phyloP scores from a whole-genome alignment of 495 filamentous ascomycete genomes.

The Penicillium taxi region DNA sequence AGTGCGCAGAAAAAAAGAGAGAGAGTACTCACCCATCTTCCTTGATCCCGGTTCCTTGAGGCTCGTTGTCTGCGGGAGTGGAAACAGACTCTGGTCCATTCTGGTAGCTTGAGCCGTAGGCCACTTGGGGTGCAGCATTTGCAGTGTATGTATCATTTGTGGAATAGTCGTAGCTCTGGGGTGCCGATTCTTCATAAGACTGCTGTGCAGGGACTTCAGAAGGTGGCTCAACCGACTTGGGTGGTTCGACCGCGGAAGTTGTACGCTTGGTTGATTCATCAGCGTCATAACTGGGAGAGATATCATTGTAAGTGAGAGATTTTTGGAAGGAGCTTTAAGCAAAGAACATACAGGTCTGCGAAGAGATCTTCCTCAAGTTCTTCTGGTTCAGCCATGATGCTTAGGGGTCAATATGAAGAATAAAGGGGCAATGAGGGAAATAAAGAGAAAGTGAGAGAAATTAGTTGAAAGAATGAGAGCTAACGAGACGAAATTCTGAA shows the following conservation, averaged over 20 bases:
- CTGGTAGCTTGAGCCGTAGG: conserved; percentile 46
- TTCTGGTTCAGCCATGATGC: conserved; percentile 73
- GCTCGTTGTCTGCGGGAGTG: conserved; percentile 23
- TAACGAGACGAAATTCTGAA: background rate
- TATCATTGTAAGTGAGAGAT: conserved; percentile 4
- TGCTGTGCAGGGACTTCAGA: conserved; percentile 17
- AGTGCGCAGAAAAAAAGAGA: conserved; percentile 19
- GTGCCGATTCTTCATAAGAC: conserved; percentile 15
- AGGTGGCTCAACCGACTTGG: conserved; percentile 22
- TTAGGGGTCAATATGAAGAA: background rate
- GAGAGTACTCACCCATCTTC: conserved; percentile 91
- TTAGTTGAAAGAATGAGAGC: conserved; percentile 6
- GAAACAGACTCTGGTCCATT: conserved; percentile 55
- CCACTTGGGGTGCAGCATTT: conserved; percentile 22
- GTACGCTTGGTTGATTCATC: conserved; percentile 53
- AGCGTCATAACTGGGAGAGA: conserved; percentile 67
- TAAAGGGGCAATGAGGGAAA: conserved; percentile 1
- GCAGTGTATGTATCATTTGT: conserved; percentile 34
- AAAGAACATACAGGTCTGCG: conserved; percentile 75
- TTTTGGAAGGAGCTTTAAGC: background rate
- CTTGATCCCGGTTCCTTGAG: conserved; percentile 67
- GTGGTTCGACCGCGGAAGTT: conserved; percentile 25
- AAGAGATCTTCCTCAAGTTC: conserved; percentile 97
- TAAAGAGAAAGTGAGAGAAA: conserved; percentile 5
- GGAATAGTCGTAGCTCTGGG: conserved; percentile 26